These are phyloP conservation scores for Mesembryanthemum crystallinum DNA, from an alignment of 148 eudicot genomes.

Conservation along the genomic window DNA sequence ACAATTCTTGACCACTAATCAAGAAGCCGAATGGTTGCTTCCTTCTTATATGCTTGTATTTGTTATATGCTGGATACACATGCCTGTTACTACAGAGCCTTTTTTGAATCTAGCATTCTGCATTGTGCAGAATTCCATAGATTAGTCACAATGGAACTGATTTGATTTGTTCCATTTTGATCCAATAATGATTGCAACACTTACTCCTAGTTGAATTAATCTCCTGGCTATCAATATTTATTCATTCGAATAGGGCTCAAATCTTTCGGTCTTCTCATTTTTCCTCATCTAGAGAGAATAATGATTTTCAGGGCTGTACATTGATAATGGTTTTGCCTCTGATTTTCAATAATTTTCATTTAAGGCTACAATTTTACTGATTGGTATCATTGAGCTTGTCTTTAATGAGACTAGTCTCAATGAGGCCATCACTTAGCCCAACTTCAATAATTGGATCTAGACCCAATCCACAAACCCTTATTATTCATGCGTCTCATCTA, in stretches of 20 bases:
- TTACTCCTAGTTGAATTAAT: constrained; percentile 14
- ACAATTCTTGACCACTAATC: constrained; percentile 27
- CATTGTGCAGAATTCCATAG: constrained; percentile 19
- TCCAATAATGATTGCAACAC: constrained; percentile 37
- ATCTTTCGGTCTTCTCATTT: constrained; percentile 4
- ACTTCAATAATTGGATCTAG: too few species aligned
- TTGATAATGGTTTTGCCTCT: not conserved
- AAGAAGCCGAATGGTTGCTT: constrained; percentile 32
- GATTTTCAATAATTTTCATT: not conserved
- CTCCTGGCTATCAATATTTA: not conserved
- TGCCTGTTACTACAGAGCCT: constrained; percentile 23
- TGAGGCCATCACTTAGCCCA: too few species aligned
- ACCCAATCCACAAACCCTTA: too few species aligned
- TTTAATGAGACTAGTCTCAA: too few species aligned
- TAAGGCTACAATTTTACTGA: too few species aligned
- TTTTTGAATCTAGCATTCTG: constrained; percentile 8
- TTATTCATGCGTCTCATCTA: too few species aligned
- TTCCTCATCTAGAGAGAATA: not conserved
- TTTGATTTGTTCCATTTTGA: constrained; percentile 28
- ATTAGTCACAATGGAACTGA: constrained; percentile 1
- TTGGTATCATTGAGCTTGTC: too few species aligned
- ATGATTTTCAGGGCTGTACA: not conserved
- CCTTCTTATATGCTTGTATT: constrained; percentile 1
- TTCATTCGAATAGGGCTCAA: constrained; percentile 12
- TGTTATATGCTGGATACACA: constrained; percentile 26